Evolutionary conservation across 495 filamentous ascomycete genomes (phyloP).

Genomic region (Choiromyces venosus): DNA sequence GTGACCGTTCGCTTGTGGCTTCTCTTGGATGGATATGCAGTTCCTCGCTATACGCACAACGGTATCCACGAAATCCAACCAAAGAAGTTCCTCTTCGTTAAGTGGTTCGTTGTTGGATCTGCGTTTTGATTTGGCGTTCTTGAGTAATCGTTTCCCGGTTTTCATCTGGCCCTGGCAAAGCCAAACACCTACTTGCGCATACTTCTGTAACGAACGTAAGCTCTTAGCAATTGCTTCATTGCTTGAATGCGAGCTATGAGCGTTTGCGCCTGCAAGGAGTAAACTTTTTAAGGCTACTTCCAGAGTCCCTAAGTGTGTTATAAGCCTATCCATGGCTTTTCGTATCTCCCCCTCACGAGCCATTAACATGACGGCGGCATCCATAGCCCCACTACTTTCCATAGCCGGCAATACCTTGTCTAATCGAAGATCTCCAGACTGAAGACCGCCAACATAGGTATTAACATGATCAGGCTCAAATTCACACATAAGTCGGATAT

Average conservation of each 20-base stretch:
- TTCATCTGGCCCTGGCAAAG: conserved; percentile 87
- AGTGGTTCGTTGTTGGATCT: conserved; percentile 57
- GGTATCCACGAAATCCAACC: conserved; percentile 83
- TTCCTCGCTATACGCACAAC: conserved; percentile 72
- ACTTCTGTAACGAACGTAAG: conserved; percentile 75
- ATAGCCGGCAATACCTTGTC: conserved; percentile 78
- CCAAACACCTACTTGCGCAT: conserved; percentile 87
- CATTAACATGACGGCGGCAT: conserved; percentile 87
- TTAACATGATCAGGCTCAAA: conserved; percentile 78
- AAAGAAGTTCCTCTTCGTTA: conserved; percentile 71
- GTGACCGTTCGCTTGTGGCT: conserved; percentile 15
- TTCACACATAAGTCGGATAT: conserved; percentile 82
- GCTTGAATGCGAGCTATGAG: conserved; percentile 41
- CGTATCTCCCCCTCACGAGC: conserved; percentile 80
- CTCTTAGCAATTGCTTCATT: conserved; percentile 57
- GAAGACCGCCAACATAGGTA: conserved; percentile 71
- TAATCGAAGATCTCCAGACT: conserved; percentile 72
- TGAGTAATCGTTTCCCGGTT: conserved; percentile 47
- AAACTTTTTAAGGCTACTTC: conserved; percentile 74
- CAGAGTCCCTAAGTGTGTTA: conserved; percentile 68
- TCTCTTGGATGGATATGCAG: conserved; percentile 34
- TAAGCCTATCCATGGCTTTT: conserved; percentile 76
- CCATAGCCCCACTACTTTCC: conserved; percentile 81
- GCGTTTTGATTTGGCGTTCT: conserved; percentile 36
- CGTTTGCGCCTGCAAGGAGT: conserved; percentile 50